Base-by-base conservation (phyloP, 2,329 filamentous ascomycete genomes). In the Talaromyces sp. region DNA sequence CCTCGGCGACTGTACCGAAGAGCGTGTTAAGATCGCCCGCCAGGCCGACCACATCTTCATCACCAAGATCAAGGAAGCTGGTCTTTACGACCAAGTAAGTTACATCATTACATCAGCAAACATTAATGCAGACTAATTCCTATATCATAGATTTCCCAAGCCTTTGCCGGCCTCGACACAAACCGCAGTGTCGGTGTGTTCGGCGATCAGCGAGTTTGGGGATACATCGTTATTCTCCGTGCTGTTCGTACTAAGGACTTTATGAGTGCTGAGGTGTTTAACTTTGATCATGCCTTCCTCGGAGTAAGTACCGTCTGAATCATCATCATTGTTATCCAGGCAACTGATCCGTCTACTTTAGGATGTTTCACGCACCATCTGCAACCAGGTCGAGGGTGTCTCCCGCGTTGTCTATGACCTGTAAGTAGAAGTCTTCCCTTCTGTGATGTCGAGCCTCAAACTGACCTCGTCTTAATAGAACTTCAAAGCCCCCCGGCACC, bases 1-100 rank as follows among this genome's bases (percentile, higher is more conserved):
- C 67, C 82, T 97, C 0, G 93, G 93, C 40, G 93, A 96, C 71
- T 89, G 97, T 15, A 96, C 91, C 1, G 84, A 83, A 1, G 90
- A 93, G 74, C 86, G 90, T 49, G 89, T 96, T 5, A 85, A 86
- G 60, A 93, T 96, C 69, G 91, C 86, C 29, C 70, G 73, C 5
- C 61, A 73, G 53, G 72, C 73, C 17, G 72, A 74, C 17, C 31
- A 63, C 25, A 82, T 82, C 67, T 82, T 81, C 72, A 81, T 82
- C 70, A 72, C 72, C 43, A 79, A 78, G 75, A 82, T 82, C 69
- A 70, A 73, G 8, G 79, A 79, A 58, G 79, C 78, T 15, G 80
- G 80, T 31, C 72, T 82, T 17, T 82, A 82, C 70, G 72, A 80
- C 65, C 70, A 59, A 22, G 56, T 59, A 6, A 13, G 56, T 45